Evolutionary conservation across 768 basidiomycete species (phyloP), one percentile per base, ranked within the genome.

Genomic region (Lanmaoa rubissima): DNA sequence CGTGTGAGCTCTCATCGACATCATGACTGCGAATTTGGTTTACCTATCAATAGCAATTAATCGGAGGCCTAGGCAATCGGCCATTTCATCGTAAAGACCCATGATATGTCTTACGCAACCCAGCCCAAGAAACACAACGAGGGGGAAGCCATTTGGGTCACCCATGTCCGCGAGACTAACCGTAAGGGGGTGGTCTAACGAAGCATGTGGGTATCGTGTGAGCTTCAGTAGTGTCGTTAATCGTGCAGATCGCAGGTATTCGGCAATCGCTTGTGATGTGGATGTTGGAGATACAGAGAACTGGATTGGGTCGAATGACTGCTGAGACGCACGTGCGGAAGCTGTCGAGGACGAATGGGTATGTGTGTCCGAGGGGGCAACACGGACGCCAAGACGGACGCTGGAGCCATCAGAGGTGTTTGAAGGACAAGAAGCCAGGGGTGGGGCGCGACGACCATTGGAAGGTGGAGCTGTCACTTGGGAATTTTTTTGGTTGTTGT

Each of bases 81-180:
- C 96, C 85, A 98, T 89, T 68, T 99, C 96, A 70, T 98, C 96
- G 69, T 94, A 98, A 47, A 98, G 74, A 14, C 92, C 94, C 81
- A 97, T 90, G 55, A 98, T 82, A 71, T 98, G 94, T 40, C 96
- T 83, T 4, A 98, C 96, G 66, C 92, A 93, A 16, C 95, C 96
- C 46, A 98, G 69, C 2, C 96, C 96, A 58, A 99, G 82, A 70
- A 96, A 99, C 24, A 98, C 82, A 24, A 99, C 75, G 10, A 98
- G 82, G 0, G 96, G 96, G 64, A 85, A 83, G 1, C 96, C 96
- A n/a, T 81, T 82, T 4, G 88, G 80, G 59, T 82, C 83, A 3
- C 97, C 96, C 58, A 98, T 80, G 67, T 98, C 96, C 4, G 96
- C 94, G n/a, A 96, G 78, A 62, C 96, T 96, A 54, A 98, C 88